Base-by-base conservation (phyloP, 2,329 filamentous ascomycete species). In the Penicillium rolfsii region DNA sequence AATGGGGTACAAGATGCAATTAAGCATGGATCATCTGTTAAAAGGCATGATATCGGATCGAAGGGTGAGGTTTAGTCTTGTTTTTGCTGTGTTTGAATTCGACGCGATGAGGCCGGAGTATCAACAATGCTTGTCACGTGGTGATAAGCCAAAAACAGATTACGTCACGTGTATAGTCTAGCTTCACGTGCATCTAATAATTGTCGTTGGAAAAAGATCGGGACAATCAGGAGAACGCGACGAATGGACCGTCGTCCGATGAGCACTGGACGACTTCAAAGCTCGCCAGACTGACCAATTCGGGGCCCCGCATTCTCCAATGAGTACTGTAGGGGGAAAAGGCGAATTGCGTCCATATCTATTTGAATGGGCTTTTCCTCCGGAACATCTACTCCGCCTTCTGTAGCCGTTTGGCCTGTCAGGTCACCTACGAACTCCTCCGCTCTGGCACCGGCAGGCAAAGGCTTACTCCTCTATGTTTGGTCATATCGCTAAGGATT, bases 41-140 rank as follows among this genome's bases (percentile, higher is more conserved):
- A 22, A 41, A 57, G 16, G 59, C 59, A 59, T 63, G 16, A 38
- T 54, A 26, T 30, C n/a, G 19, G n/a, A 49, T 14, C 26, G 54
- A 56, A 49, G 6, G 33, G 8, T 4, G 4, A 19, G 49, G 8
- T 33, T 19, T 56, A 24, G 43, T 40, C 48, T 57, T 52, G 49
- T 57, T 55, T 53, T 61, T 26, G 6, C 41, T 28, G 7, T 11
- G 8, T 33, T 24, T 40, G 38, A 35, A 62, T 40, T 52, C 38
- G 52, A 48, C 58, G 62, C 60, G 64, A 57, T 52, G 30, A 56
- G 26, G 53, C 54, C n/a, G 38, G 24, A 26, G 14, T 30, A 53
- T 55, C 52, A 45, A 66, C 63, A 52, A 65, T 55, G 12, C 58
- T 41, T 14, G 35, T 62, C 64, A 66, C 65, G 65, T 67, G 65